Percentiles rank a stretch among this genome's conserved stretches.
Conservation (phyloP, 768 basidiomycete genomes). For the Coprinellus micaceus region DNA sequence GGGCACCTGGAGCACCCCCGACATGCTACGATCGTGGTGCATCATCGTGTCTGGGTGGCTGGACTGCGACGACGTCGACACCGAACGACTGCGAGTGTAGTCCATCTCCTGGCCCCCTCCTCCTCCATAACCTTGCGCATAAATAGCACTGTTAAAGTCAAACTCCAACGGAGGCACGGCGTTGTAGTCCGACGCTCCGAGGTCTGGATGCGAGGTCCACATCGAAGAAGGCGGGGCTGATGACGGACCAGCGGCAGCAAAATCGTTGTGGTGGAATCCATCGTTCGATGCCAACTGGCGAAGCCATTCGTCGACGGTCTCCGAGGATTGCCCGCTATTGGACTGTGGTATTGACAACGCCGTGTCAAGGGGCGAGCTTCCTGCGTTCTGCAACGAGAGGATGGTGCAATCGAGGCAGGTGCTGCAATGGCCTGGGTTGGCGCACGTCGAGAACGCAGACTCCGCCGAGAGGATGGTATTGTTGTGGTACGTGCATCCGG, state of each 20-base stretch:
- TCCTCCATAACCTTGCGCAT: not conserved
- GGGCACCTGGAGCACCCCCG: constrained; percentile 13
- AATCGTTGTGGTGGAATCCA: not conserved
- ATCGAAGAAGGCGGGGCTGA: not conserved
- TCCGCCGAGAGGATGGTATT: constrained; percentile 28
- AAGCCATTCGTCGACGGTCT: constrained; percentile 46
- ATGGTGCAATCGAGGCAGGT: constrained; percentile 66
- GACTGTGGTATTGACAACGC: constrained; percentile 39
- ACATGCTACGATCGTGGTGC: constrained; percentile 11
- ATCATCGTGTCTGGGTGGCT: constrained; percentile 20
- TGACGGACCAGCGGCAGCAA: constrained; percentile 2
- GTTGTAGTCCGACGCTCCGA: not conserved
- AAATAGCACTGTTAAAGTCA: constrained; percentile 7
- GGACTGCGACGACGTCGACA: constrained; percentile 30
- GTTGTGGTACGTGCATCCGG: constrained; percentile 60
- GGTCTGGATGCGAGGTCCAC: not conserved
- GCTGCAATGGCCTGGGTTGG: constrained; percentile 32
- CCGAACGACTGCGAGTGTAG: constrained; percentile 25
- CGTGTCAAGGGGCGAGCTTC: constrained; percentile 39
- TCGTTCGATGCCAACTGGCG: constrained; percentile 14
- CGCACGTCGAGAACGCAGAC: constrained; percentile 34
- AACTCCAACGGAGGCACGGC: constrained; percentile 7
- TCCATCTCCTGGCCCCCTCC: constrained; percentile 8
- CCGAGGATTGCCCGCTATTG: constrained; percentile 61
- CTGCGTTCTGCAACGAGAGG: constrained; percentile 38